phyloP scores from a whole-genome alignment of 305 asterid genomes.

The Coffea humblotiana region DNA sequence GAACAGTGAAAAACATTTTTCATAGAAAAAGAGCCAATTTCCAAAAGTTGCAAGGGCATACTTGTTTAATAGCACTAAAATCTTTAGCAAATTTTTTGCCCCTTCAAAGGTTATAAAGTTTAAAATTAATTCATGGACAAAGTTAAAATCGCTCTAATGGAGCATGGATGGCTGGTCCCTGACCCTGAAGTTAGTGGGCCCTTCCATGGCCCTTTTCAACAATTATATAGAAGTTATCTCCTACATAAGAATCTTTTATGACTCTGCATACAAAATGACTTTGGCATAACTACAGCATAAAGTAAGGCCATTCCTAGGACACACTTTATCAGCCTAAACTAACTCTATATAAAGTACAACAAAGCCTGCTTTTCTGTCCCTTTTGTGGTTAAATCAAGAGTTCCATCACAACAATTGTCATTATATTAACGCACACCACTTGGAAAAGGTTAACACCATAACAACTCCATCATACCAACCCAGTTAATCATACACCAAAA shows the following conservation, averaged over 20 bases:
- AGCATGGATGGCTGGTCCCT: conserved; percentile 1
- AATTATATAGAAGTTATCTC: not conserved
- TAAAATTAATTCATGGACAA: not conserved
- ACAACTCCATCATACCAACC: conserved; percentile 8
- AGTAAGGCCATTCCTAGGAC: conserved; percentile 1
- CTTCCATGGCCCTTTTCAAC: not conserved
- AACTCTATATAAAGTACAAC: conserved; percentile 20
- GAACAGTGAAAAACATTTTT: not conserved
- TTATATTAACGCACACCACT: conserved; percentile 7
- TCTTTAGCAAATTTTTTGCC: not conserved
- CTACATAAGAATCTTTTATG: not conserved
- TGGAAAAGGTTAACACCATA: conserved; percentile 19
- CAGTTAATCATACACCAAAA: conserved; percentile 5
- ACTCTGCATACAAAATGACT: conserved; percentile 20
- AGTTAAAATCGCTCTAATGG: not conserved
- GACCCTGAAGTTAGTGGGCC: not conserved
- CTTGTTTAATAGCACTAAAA: not conserved
- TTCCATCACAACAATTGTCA: conserved; percentile 21
- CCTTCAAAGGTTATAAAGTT: not conserved
- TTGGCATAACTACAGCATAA: not conserved
- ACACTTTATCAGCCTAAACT: conserved; percentile 4
- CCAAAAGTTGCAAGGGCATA: not conserved
- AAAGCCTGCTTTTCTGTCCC: conserved; percentile 15
- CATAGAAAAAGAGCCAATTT: not conserved
- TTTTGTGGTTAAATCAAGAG: conserved; percentile 20